Evolutionary conservation across 108 stramenopile species (phyloP), one percentile per base, ranked within the genome.

Genomic region (Stephanodiscus minutulus): DNA sequence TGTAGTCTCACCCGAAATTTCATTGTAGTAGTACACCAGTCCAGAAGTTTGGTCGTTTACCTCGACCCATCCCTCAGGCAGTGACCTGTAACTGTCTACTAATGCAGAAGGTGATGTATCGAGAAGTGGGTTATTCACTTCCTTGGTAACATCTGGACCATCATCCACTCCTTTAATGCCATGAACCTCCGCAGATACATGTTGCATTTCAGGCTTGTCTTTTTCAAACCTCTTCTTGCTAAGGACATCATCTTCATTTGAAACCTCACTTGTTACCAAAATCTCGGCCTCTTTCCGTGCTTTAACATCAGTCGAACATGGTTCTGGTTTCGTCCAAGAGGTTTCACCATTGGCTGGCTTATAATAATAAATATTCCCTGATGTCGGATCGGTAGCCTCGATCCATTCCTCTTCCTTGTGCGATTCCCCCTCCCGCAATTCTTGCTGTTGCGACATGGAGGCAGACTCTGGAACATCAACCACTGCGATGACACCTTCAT

Each of bases 41-140:
- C 86, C 84, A 27, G 74, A 58, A 22, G 55, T 44, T 28, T 69
- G 81, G 70, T 91, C 92, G 15, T 66, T 41, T 0, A 66, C 36
- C 55, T 91, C 82, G 29, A 44, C 66, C 91, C 92, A 92, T 22
- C 81, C 86, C 5, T 79, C 78, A 1, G 85, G 83, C 41, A 91
- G 63, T 18, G 36, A 27, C 1, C 31, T 20, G 29, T 56, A 4
- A 27, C 15, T 28, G 11, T 27, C 27, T 33, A 15, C 27, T 33
- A 15, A 8, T 56, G 27, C 13, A 56, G 27, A 29, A 56, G 17
- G 55, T 29, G 52, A 53, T 44, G 43, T 15, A 44, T 44, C 43
- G 43, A 44, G 43, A 17, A 44, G 12, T 44, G 43, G 43, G 43
- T 44, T 28, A 13, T 12, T 56, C 0, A 29, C 18, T 56, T 56